These are phyloP conservation scores for Phellinidium pouzarii DNA, from an alignment of 1,284 basidiomycete species.

Conservation along the genomic window DNA sequence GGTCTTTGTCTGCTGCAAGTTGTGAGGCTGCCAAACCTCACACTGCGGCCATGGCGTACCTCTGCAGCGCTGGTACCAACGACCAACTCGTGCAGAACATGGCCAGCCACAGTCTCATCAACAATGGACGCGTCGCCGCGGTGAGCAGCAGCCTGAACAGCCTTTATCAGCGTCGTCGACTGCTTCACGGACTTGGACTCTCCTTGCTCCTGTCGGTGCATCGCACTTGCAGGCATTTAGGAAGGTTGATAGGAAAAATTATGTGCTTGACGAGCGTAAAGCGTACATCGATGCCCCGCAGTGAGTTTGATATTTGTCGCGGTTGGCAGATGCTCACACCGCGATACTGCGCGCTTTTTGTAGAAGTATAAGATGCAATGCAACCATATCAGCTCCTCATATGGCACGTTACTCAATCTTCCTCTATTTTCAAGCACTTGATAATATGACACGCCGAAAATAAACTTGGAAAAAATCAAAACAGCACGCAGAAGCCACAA, in stretches of 20 bases:
- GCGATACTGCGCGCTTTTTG: constrained; percentile 5
- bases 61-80: not conserved
- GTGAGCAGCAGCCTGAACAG: too few species aligned
- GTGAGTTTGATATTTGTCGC: constrained; percentile 31
- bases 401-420: constrained; percentile 47
- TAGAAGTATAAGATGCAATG: constrained; percentile 73
- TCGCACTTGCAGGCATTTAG: constrained; percentile 62
- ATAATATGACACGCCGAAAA: not conserved
- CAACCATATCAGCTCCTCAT: constrained; percentile 88
- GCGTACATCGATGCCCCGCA: constrained; percentile 82
- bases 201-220: constrained; percentile 39
- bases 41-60: not conserved
- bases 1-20: too few species aligned
- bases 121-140: not conserved
- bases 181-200: not conserved
- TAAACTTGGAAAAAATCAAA: not conserved
- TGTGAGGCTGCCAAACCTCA: too few species aligned
- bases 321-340: not conserved
- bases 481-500: constrained; percentile 77
- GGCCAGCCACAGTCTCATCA: not conserved
- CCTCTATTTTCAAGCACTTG: too few species aligned
- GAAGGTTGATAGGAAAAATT: constrained; percentile 68
- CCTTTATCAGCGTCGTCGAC: too few species aligned
- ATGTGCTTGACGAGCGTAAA: constrained; percentile 44
- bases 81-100: not conserved